Conservation (phyloP, 305 asterid genomes). For the Solanum aculeatissimum region DNA sequence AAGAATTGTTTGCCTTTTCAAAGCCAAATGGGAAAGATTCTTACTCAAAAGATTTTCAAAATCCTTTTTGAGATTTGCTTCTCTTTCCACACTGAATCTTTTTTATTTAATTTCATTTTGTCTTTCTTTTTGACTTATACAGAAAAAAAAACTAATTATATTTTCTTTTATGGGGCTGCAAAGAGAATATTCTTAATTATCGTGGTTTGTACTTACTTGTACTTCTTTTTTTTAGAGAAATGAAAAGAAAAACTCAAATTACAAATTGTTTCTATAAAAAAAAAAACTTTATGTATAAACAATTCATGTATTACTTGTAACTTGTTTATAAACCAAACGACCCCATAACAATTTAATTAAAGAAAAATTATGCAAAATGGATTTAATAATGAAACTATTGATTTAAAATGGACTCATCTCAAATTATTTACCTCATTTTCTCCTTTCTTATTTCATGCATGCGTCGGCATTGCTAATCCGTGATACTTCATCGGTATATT, state of each 20-base stretch:
- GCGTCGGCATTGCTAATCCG: too few relatives aligned
- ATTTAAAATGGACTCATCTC: too few relatives aligned
- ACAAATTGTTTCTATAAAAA: background rate
- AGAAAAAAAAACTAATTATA: background rate
- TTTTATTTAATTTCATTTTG: background rate
- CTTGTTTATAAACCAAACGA: background rate
- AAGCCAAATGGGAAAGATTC: background rate
- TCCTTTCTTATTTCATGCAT: too few relatives aligned
- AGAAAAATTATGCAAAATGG: too few relatives aligned
- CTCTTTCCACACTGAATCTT: background rate
- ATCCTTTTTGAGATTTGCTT: background rate
- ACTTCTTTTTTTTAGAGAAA: background rate
- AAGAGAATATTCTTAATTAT: background rate
- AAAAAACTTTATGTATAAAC: background rate
- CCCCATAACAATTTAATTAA: background rate
- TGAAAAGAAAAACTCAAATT: background rate
- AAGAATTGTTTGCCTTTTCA: background rate
- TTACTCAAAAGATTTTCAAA: background rate
- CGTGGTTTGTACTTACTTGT: background rate
- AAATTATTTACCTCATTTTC: too few relatives aligned
- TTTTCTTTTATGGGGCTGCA: background rate
- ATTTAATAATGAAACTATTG: too few relatives aligned
- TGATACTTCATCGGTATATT: too few relatives aligned
- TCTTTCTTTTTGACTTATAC: background rate
- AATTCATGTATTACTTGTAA: background rate